Evolutionary conservation across 495 filamentous ascomycete genomes (phyloP).

Genomic region (Cenococcum geophilum): DNA sequence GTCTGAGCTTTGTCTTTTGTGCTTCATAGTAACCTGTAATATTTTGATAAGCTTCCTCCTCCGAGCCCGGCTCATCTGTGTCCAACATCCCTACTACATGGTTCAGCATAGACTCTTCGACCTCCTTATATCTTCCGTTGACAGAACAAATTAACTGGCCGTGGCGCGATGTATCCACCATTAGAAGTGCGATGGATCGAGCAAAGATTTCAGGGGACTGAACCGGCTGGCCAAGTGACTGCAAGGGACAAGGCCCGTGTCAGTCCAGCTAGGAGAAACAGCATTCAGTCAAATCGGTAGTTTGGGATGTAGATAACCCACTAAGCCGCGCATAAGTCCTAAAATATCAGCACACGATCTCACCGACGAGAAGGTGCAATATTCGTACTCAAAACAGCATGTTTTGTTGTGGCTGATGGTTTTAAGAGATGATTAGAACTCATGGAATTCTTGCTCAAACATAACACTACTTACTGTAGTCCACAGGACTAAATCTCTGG

Average conservation of each 20-base stretch:
- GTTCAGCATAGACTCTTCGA: constrained; percentile 21
- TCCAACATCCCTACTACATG: constrained; percentile 14
- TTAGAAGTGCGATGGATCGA: constrained; percentile 26
- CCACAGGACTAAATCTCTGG: constrained; percentile 22
- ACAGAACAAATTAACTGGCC: constrained; percentile 30
- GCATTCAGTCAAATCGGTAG: constrained; percentile 35
- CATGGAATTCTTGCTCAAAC: not conserved
- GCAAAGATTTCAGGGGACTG: constrained; percentile 33
- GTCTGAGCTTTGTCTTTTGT: too few relatives aligned
- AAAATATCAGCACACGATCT: not conserved
- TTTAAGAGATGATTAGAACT: not conserved
- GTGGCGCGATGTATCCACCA: constrained; percentile 27
- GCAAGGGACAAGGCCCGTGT: constrained; percentile 25
- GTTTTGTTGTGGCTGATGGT: not conserved
- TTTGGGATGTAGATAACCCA: constrained; percentile 6
- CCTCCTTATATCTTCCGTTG: constrained; percentile 26
- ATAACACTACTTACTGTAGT: constrained; percentile 1
- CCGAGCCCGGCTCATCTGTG: not conserved
- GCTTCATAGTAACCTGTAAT: too few relatives aligned
- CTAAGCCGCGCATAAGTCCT: constrained; percentile 27
- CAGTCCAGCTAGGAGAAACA: constrained; percentile 33
- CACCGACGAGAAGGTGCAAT: not conserved
- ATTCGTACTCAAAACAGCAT: not conserved
- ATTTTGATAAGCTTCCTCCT: not conserved
- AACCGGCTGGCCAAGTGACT: not conserved